phyloP scores from a whole-genome alignment of 2,329 filamentous ascomycete genomes.

The Colletotrichum limetticola region DNA sequence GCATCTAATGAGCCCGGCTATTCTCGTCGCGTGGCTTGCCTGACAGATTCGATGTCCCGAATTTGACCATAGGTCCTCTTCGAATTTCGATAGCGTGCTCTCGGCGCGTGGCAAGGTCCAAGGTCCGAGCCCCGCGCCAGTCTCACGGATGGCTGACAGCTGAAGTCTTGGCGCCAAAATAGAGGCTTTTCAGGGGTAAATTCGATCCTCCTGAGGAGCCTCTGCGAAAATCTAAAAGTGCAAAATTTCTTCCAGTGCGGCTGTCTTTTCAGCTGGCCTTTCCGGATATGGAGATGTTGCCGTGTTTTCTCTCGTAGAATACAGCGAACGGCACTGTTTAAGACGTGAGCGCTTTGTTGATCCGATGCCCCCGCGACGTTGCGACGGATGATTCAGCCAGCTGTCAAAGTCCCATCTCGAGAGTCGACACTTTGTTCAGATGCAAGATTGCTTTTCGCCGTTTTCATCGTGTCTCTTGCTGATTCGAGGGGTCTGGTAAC shows the following conservation, averaged over 20 bases:
- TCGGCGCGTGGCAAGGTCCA: conserved; percentile 15
- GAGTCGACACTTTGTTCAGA: not conserved
- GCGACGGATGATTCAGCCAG: not conserved
- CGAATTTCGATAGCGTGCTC: conserved; percentile 17
- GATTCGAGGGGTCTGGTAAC: not conserved
- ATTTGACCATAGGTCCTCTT: not conserved
- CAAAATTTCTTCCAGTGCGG: not conserved
- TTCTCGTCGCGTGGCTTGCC: not conserved
- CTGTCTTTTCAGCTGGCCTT: not conserved
- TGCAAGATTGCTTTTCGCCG: not conserved
- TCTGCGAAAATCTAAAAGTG: not conserved
- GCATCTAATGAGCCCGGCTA: not conserved
- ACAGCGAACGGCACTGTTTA: not conserved
- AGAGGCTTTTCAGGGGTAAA: conserved; percentile 23
- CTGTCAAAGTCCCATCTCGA: not conserved
- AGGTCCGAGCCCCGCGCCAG: conserved; percentile 13
- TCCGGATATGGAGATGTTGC: not conserved
- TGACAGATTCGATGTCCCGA: not conserved
- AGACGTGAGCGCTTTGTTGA: not conserved
- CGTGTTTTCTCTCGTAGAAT: not conserved
- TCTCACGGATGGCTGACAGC: conserved; percentile 11
- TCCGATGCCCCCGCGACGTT: not conserved
- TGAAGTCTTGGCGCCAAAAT: conserved; percentile 15
- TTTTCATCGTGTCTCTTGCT: conserved; percentile 7
- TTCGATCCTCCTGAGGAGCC: conserved; percentile 2